Conservation (phyloP, 768 basidiomycete species). For the Amanita inopinata region DNA sequence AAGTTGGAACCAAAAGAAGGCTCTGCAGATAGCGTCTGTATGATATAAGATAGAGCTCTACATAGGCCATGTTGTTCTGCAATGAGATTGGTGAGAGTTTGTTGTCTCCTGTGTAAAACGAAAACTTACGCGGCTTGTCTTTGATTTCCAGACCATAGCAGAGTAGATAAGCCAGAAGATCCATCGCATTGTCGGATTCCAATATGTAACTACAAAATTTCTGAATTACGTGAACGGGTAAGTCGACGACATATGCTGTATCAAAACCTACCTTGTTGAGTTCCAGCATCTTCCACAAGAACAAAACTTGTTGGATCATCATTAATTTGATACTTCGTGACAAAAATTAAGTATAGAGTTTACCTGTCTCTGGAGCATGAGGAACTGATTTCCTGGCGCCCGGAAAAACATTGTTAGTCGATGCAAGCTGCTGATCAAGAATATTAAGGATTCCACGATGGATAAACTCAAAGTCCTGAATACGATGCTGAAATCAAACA, state of each 20-base stretch:
- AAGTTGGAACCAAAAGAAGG: constrained; percentile 65
- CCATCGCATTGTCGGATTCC: constrained; percentile 71
- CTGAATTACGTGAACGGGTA: constrained; percentile 28
- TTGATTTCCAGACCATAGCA: constrained; percentile 83
- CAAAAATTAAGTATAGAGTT: constrained; percentile 22
- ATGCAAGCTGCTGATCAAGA: constrained; percentile 67
- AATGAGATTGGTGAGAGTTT: constrained; percentile 10
- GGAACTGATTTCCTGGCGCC: constrained; percentile 79
- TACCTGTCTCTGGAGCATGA: constrained; percentile 76
- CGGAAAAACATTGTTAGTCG: constrained; percentile 67
- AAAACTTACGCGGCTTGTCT: constrained; percentile 76
- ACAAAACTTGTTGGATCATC: constrained; percentile 38
- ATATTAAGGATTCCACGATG: constrained; percentile 60
- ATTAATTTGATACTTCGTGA: neutral
- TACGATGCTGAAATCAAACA: constrained; percentile 56
- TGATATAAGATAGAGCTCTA: constrained; percentile 80
- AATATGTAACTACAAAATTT: constrained; percentile 82
- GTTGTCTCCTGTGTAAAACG: neutral
- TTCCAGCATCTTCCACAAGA: constrained; percentile 90
- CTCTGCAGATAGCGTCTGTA: constrained; percentile 88
- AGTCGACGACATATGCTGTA: neutral
- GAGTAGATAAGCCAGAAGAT: constrained; percentile 69
- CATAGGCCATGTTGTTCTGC: constrained; percentile 92
- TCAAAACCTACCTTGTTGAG: constrained; percentile 66
- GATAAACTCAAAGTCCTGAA: constrained; percentile 82